These are phyloP conservation scores for Chloranthus sessilifolius DNA, from an alignment of 164 flowering plant genomes.

Conservation along the genomic window DNA sequence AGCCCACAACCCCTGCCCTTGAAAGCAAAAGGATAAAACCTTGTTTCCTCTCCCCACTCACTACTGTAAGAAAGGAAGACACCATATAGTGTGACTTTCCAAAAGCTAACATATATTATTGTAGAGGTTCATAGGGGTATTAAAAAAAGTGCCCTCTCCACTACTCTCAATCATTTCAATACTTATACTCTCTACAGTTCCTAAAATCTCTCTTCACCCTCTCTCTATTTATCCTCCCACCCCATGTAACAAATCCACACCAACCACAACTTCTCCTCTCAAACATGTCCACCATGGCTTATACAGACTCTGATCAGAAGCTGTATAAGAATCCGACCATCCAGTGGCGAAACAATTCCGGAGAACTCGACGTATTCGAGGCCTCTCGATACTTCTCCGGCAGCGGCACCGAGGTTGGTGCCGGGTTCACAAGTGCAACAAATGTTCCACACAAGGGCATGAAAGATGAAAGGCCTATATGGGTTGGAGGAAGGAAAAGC, in stretches of 20 bases:
- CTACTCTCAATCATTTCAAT: constrained; percentile 41
- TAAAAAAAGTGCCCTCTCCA: constrained; percentile 27
- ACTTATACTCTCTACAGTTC: constrained; percentile 11
- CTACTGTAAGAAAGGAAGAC: too few species aligned
- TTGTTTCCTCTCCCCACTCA: too few species aligned
- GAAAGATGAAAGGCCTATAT: constrained; percentile 23
- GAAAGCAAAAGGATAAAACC: constrained; percentile 18
- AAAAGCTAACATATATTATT: too few species aligned
- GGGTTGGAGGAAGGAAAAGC: constrained; percentile 58
- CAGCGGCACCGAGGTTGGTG: constrained; percentile 21
- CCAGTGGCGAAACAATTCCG: constrained; percentile 55
- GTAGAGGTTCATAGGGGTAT: constrained; percentile 12
- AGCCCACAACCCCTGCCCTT: constrained; percentile 10
- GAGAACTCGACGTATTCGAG: constrained; percentile 89
- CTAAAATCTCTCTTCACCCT: constrained; percentile 1
- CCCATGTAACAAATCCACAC: not conserved
- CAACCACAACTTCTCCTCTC: not conserved
- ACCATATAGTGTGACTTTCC: too few species aligned
- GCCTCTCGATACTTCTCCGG: constrained; percentile 78
- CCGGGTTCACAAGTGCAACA: constrained; percentile 9
- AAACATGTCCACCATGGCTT: constrained; percentile 38
- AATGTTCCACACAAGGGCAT: constrained; percentile 18
- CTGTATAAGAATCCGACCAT: constrained; percentile 32
- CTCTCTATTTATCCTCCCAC: not conserved
- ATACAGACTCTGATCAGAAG: constrained; percentile 19